Conservation (phyloP, 495 filamentous ascomycete species). For the Aspergillus saccharolyticus region DNA sequence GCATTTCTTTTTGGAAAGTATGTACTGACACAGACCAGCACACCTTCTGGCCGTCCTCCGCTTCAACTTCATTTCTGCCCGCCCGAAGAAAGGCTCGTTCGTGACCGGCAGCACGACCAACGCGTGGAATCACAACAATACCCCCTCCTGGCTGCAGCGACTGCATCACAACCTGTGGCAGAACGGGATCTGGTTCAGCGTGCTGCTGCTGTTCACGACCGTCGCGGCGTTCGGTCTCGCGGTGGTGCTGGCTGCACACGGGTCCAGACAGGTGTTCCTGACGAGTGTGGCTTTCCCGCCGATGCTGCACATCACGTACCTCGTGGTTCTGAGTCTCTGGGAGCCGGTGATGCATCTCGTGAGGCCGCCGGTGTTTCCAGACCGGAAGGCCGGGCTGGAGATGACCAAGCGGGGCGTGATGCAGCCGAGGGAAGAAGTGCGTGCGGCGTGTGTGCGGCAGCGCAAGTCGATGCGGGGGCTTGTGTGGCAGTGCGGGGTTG, state of each 20-base stretch:
- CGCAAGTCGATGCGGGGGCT: neutral
- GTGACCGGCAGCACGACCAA: constrained; percentile 35
- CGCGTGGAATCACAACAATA: constrained; percentile 19
- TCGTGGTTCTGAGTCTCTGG: constrained; percentile 21
- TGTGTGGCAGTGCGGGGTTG: neutral
- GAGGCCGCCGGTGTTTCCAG: constrained; percentile 19
- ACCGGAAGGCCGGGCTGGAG: constrained; percentile 9
- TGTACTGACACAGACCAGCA: constrained; percentile 8
- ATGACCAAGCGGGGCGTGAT: neutral
- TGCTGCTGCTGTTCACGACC: constrained; percentile 16
- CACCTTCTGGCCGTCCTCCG: constrained; percentile 25
- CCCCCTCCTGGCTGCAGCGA: constrained; percentile 9
- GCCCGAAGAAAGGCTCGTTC: constrained; percentile 32
- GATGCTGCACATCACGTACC: constrained; percentile 25
- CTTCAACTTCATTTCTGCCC: constrained; percentile 28
- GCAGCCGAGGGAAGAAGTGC: neutral
- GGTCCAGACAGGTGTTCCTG: constrained; percentile 4
- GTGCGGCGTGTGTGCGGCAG: neutral
- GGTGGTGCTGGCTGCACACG: neutral
- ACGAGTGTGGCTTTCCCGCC: constrained; percentile 27
- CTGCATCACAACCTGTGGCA: constrained; percentile 18
- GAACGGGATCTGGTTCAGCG: constrained; percentile 22
- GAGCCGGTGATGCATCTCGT: constrained; percentile 28
- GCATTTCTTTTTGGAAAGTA: neutral
- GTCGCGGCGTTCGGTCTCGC: constrained; percentile 13